Percentiles rank a stretch among this genome's conserved stretches.
phyloP scores from a whole-genome alignment of 2,329 filamentous ascomycete species.

The Xylaria multiplex region DNA sequence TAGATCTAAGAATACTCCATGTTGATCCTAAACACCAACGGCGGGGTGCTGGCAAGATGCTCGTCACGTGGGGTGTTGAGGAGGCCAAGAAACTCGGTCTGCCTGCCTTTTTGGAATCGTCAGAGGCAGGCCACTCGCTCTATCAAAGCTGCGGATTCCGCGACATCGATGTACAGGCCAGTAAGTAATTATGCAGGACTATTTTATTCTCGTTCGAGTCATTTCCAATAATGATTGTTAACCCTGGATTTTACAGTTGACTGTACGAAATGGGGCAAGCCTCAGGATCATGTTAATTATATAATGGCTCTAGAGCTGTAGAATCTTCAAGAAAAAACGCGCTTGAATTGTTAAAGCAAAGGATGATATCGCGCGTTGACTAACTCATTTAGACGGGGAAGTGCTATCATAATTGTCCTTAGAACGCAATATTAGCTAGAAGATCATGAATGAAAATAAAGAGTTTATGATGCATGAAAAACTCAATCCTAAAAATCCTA shows the following conservation, averaged over 20 bases:
- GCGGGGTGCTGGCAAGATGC: slow-evolving; percentile 53
- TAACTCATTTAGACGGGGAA: neutral
- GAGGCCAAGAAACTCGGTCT: slow-evolving; percentile 50
- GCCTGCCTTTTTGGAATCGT: slow-evolving; percentile 53
- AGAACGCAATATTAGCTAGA: neutral
- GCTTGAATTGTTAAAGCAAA: neutral
- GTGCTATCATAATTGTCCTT: neutral
- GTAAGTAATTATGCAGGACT: slow-evolving; percentile 11
- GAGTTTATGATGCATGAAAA: neutral
- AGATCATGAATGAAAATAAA: neutral
- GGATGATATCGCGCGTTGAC: neutral
- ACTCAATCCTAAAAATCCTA: neutral
- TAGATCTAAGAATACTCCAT: slow-evolving; percentile 52
- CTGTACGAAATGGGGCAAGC: slow-evolving; percentile 47
- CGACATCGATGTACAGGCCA: slow-evolving; percentile 46
- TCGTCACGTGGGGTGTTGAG: slow-evolving; percentile 53
- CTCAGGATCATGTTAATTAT: slow-evolving; percentile 15
- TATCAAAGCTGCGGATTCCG: slow-evolving; percentile 55
- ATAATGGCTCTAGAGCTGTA: slow-evolving; percentile 34
- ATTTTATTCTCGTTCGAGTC: neutral
- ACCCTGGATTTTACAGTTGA: slow-evolving; percentile 37
- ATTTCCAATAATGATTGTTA: neutral
- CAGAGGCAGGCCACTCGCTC: slow-evolving; percentile 48
- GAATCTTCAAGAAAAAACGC: neutral
- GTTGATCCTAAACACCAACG: slow-evolving; percentile 55